Conservation (phyloP, 257 asterid genomes). For the Gentiana straminea region DNA sequence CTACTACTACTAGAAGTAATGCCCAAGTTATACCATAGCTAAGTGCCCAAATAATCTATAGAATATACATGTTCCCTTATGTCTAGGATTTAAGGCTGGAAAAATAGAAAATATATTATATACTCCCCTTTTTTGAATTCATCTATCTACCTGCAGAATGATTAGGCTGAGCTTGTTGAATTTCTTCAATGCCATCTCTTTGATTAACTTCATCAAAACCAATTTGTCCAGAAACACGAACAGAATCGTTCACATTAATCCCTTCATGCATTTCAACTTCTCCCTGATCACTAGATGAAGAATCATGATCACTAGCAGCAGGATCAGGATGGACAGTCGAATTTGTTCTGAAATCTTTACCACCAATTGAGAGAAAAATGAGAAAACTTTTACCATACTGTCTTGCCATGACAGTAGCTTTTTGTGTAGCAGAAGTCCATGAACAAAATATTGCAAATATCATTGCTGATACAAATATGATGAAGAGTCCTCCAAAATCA, state of each 20-base stretch:
- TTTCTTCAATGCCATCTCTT: background rate
- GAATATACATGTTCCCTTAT: too few species aligned
- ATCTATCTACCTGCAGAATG: background rate
- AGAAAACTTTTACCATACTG: slow-evolving; percentile 1
- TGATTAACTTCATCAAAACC: background rate
- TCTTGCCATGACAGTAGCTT: slow-evolving; percentile 1
- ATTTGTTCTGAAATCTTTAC: background rate
- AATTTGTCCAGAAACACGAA: background rate
- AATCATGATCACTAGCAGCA: background rate
- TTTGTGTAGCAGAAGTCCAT: slow-evolving; percentile 15
- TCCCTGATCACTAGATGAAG: background rate
- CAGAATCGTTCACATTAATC: background rate
- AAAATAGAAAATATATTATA: too few species aligned
- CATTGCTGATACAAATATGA: slow-evolving; percentile 32
- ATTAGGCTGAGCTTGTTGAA: background rate
- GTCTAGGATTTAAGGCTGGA: too few species aligned
- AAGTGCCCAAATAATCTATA: too few species aligned
- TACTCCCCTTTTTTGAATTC: background rate
- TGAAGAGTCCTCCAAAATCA: slow-evolving; percentile 48
- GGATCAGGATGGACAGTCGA: background rate
- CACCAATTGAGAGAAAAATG: background rate
- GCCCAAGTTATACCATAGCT: too few species aligned
- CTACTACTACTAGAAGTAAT: too few species aligned
- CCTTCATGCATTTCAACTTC: background rate
- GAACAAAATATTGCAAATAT: slow-evolving; percentile 33